Evolutionary conservation across 2,329 filamentous ascomycete species (phyloP).

Genomic region (Colletotrichum sp.): DNA sequence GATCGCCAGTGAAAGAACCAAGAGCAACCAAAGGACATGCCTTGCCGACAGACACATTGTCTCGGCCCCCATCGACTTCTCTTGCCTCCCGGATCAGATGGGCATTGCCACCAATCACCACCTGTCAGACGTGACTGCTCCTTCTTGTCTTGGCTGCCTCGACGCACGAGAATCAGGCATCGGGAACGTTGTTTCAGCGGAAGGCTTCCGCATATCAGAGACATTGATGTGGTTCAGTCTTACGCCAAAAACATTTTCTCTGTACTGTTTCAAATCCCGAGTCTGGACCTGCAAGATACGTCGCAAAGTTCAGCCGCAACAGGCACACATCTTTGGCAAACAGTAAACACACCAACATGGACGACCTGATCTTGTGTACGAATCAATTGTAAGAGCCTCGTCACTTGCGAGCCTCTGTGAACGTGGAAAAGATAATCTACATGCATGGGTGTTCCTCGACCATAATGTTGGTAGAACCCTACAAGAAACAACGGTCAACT

Average conservation of each 20-base stretch:
- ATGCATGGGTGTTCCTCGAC: not conserved
- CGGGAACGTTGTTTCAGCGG: not conserved
- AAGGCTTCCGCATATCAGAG: not conserved
- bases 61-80: not conserved
- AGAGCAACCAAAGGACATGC: not conserved
- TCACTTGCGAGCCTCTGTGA: not conserved
- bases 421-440: not conserved
- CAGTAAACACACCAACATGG: not conserved
- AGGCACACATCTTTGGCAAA: not conserved
- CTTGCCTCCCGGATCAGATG: not conserved
- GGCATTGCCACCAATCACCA: not conserved
- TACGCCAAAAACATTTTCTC: not conserved
- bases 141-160: not conserved
- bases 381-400: not conserved
- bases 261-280: not conserved
- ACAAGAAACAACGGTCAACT: not conserved
- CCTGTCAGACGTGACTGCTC: not conserved
- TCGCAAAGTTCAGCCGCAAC: not conserved
- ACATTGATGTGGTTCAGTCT: not conserved
- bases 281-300: not conserved
- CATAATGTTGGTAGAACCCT: not conserved
- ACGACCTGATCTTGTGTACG: not conserved
- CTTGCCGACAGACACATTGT: not conserved
- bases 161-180: not conserved
- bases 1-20: not conserved